Evolutionary conservation across 164 flowering plant species (phyloP).

Genomic region (Kalanchoe fedtschenkoi): DNA sequence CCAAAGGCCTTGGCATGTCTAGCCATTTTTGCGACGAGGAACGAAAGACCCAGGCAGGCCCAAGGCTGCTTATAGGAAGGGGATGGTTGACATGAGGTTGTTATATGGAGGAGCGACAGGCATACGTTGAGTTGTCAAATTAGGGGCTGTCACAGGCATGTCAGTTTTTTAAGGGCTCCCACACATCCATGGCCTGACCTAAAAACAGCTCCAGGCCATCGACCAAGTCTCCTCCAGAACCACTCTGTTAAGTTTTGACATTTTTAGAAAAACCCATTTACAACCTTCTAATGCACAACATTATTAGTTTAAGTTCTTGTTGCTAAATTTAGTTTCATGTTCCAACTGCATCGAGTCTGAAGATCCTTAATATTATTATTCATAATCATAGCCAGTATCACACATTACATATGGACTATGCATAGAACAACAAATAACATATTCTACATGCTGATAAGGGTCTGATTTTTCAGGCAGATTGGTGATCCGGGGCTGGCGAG

Average conservation of each 20-base stretch:
- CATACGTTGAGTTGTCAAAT: background rate
- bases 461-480: background rate
- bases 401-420: background rate
- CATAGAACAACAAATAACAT: background rate
- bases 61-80: conserved; percentile 32
- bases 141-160: conserved; percentile 10
- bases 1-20: conserved; percentile 20
- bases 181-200: background rate
- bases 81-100: conserved; percentile 7
- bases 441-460: background rate
- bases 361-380: background rate
- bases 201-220: background rate
- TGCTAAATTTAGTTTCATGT: background rate
- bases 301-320: background rate
- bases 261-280: conserved; percentile 3
- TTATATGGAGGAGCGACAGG: conserved; percentile 13
- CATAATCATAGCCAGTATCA: background rate
- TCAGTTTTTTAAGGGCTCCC: background rate
- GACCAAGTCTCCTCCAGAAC: conserved; percentile 2
- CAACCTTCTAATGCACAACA: background rate
- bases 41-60: conserved; percentile 25
- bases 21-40: conserved; percentile 11
- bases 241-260: background rate
- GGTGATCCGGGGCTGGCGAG: background rate
- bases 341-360: background rate